Base-by-base conservation (phyloP, 2,329 filamentous ascomycete species). In the Verticillium longisporum region DNA sequence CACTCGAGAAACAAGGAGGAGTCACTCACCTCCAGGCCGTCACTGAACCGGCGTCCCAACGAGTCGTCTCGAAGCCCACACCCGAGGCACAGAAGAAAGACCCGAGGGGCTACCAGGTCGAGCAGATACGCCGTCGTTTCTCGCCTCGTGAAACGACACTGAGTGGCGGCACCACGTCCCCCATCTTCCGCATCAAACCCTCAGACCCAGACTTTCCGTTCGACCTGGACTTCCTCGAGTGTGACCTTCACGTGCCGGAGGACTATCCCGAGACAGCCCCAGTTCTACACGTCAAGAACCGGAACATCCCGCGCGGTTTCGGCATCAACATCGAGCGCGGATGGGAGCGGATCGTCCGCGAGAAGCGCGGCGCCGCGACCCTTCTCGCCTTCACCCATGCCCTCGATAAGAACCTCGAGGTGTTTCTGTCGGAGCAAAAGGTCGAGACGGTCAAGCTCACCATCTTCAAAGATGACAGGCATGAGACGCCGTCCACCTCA, bases 181-280 rank as follows among this genome's bases (percentile, higher is more conserved):
- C 93, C 45, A 74, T 78, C 10, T 90, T 94, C 72, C 84, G 79
- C 58, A 75, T 95, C 63, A 76, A 75, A 13, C 91, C 91, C 5
- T 92, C 90, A 6, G 91, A 95, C 70, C 91, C 91, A 0, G 91
- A 95, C 69, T 94, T 95, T 68, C 89, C 91, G 1, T 94, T 91
- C 72, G 89, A 92, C 63, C 78, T 94, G 69, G 81, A 86, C 32
- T 78, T 82, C 45, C 77, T 95, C 36, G 80, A 89, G 50, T 93
- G 89, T 70, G 79, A 85, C 54, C 75, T 95, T 41, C 80, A 78
- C 58, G 80, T 95, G 21, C 90, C 91, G 1, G 71, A 69, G 10
- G 74, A 73, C 18, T 94, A 90, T 72, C 90, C 90, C 18, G 73
- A 75, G 45, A 73, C 75, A 53, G 76, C 75, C 33, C 86, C 90